These are phyloP conservation scores for Acer saccharum DNA, from an alignment of 345 rosid genomes.

Conservation along the genomic window DNA sequence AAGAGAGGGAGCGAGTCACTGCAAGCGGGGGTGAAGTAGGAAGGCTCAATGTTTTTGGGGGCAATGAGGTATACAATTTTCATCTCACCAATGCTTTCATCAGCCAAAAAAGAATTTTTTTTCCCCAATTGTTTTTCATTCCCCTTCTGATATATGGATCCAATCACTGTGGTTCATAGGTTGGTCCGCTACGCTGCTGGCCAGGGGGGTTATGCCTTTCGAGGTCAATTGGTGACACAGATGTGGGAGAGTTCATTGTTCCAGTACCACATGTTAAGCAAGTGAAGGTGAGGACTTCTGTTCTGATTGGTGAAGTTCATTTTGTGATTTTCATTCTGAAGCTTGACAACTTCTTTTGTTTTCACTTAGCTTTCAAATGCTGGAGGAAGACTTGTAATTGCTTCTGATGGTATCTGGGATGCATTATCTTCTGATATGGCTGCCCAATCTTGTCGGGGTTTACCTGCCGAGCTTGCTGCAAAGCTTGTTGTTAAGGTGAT, in stretches of 20 bases:
- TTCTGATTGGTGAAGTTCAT: neutral
- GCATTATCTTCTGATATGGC: conserved; percentile 90
- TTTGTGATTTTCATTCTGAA: conserved; percentile 12
- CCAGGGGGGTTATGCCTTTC: conserved; percentile 99
- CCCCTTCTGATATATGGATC: conserved; percentile 2
- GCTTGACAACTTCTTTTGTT: conserved; percentile 14
- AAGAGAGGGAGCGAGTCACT: conserved; percentile 98
- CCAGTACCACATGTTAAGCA: conserved; percentile 99
- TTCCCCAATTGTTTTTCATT: neutral
- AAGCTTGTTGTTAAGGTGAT: conserved; percentile 95
- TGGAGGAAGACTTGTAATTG: conserved; percentile 96
- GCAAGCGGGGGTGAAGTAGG: conserved; percentile 99
- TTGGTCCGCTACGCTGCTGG: conserved; percentile 99
- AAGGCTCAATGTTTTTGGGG: conserved; percentile 93
- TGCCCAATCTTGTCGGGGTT: conserved; percentile 92
- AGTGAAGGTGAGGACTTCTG: conserved; percentile 71
- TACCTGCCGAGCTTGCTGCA: conserved; percentile 97
- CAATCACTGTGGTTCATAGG: conserved; percentile 45
- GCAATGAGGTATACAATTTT: conserved; percentile 71
- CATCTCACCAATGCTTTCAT: conserved; percentile 10
- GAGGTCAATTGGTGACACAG: conserved; percentile 98
- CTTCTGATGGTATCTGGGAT: conserved; percentile 99
- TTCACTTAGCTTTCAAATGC: conserved; percentile 75
- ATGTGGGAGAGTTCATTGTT: conserved; percentile 97
- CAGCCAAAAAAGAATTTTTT: neutral